Evolutionary conservation across 805 yeast genomes (phyloP), one percentile per base, ranked within the genome.

Genomic region (Babjeviella inositovora): DNA sequence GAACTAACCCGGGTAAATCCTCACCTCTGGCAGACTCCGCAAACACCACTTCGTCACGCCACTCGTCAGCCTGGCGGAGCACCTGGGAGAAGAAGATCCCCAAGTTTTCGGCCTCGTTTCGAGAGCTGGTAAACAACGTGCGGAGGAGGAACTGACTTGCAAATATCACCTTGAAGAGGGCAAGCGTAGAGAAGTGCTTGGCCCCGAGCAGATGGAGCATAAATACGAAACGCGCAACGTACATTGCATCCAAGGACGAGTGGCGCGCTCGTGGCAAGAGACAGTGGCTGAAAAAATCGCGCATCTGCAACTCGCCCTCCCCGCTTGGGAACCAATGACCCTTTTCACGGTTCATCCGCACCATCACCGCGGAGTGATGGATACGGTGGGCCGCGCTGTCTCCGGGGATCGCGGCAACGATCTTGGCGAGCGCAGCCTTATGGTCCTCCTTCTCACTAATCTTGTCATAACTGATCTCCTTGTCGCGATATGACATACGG

Each of bases 201-300:
- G 51, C 34, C 5, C 43, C 30, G 13, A 53, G 23, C 0, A 47
- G 39, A 25, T 71, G 67, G 11, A 70, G 34, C 20, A 55, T 47
- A 27, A 67, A 58, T 6, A 82, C 31, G 37, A 84, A 80, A 26
- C 57, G 54, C 1, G 77, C 67, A 17, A 70, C 46, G 39, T 51
- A 85, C 0, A 76, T 53, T 0, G 95, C 93, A 48, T 84, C 96
- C 31, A 73, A 64, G 0, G 92, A 70, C 1, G 95, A 79, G 32
- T 75, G 82, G 2, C 75, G 43, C 4, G 72, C 60, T 32, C 96
- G 56, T 7, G 94, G 95, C 8, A 84, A 44, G 5, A 81, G 34
- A 43, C 94, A 81, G 25, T 46, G 42, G 29, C 73, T 72, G 17
- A 81, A 38, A 22, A 81, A 64, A 1, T 46, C n/a, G n/a, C n/a